phyloP scores from a whole-genome alignment of 2,329 filamentous ascomycete genomes.

The Colletotrichum chlorophyti region DNA sequence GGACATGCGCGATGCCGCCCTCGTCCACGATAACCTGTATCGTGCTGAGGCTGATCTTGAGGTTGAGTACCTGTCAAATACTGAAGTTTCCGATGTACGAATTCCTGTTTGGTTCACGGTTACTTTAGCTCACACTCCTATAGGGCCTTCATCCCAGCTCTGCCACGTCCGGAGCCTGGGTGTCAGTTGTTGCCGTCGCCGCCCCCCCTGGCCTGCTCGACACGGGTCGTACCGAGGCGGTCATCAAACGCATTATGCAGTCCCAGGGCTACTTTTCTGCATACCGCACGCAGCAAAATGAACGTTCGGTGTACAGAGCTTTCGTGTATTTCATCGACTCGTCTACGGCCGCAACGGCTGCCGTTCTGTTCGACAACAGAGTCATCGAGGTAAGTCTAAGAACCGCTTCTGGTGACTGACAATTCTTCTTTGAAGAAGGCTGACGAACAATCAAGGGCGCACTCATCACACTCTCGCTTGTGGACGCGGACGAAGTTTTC shows the following conservation, averaged over 20 bases:
- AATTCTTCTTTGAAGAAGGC: background rate
- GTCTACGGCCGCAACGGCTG: background rate
- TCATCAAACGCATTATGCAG: slow-evolving; percentile 13
- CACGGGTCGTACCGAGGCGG: background rate
- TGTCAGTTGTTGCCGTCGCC: slow-evolving; percentile 13
- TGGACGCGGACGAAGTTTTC: background rate
- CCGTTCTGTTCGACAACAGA: slow-evolving; percentile 12
- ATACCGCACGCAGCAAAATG: slow-evolving; percentile 4
- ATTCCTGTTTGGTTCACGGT: no score
- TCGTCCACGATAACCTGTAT: slow-evolving; percentile 53
- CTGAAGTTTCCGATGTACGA: slow-evolving; percentile 50
- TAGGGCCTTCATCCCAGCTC: slow-evolving; percentile 8
- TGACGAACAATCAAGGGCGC: slow-evolving; percentile 1
- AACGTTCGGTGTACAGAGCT: slow-evolving; percentile 5
- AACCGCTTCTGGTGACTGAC: no score
- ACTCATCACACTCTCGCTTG: slow-evolving; percentile 13
- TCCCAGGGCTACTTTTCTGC: slow-evolving; percentile 13
- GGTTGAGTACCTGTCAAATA: slow-evolving; percentile 50
- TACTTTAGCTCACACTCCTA: slow-evolving; percentile 15
- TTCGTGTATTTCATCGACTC: slow-evolving; percentile 13
- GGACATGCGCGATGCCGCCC: slow-evolving; percentile 66
- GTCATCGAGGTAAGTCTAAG: slow-evolving; percentile 11
- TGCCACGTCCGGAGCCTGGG: background rate
- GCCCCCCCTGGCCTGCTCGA: background rate
- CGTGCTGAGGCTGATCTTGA: slow-evolving; percentile 53